Evolutionary conservation across 306 rosid genomes (phyloP), one percentile per base, ranked within the genome.

Genomic region (Senna siamea): DNA sequence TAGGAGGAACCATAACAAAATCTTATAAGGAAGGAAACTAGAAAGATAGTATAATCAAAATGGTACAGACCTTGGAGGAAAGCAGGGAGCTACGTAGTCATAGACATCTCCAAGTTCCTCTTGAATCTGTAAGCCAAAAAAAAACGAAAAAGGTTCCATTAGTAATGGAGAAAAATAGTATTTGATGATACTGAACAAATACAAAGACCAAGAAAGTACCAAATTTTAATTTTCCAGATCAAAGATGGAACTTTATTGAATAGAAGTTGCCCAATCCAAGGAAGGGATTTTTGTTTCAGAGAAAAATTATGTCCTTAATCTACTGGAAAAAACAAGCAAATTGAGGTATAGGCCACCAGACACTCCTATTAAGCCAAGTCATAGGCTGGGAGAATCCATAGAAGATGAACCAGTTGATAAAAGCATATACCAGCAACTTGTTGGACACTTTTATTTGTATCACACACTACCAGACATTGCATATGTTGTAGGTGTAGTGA

Each of bases 61-160:
- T 17, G 69, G 35, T 32, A 50, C 88, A 57, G 46, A 94, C 98
- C 98, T 94, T 68, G 98, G 98, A 79, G 97, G 97, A 60, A 94
- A 94, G 84, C 97, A 94, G 67, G 97, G 98, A 28, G 98, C 98
- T 19, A 91, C 95, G 38, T 87, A 85, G 62, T 94, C 98, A 46
- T 89, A 94, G 72, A 94, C 81, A 81, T 92, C 96, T 70, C 96
- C 98, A 76, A 94, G 98, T 79, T 94, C 98, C 75, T 85, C 97
- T 59, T 94, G 97, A 70, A 94, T 91, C 98, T 94, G 76, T 67
- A 79, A 59, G 70, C 69, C 83, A 37, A 57, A 78, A 67, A 75
- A 55, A 61, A n/a, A n/a, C n/a, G 50, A 69, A 80, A 62, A 71
- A 75, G 50, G 15, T 63, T 80, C 66, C 68, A 76, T 76, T 57